Conservation (phyloP, 2,329 filamentous ascomycete species). For the Verticillium tricorpus region DNA sequence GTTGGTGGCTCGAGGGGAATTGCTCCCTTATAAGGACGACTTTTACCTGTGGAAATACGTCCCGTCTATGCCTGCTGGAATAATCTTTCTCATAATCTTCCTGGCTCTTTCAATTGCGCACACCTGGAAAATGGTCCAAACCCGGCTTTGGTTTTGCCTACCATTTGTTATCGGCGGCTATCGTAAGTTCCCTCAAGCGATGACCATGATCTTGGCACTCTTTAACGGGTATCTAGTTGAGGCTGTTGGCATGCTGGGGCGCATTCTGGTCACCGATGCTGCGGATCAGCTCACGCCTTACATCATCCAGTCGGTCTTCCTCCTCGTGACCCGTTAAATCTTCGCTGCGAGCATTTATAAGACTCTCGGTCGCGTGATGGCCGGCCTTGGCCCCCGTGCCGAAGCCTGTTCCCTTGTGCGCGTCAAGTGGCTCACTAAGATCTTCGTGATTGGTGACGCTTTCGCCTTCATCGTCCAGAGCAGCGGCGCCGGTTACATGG, state of each 20-base stretch:
- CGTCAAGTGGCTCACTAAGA: slow-evolving; percentile 37
- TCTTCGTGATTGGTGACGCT: slow-evolving; percentile 45
- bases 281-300: slow-evolving; percentile 25
- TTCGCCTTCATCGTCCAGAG: slow-evolving; percentile 32
- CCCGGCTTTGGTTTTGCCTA: too few relatives aligned
- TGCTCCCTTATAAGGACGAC: slow-evolving; percentile 9
- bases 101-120: slow-evolving; percentile 11
- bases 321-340: slow-evolving; percentile 31
- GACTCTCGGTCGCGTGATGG: slow-evolving; percentile 35
- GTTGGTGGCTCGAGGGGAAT: too few relatives aligned
- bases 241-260: too few relatives aligned
- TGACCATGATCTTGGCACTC: too few relatives aligned
- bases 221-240: too few relatives aligned
- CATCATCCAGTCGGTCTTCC: slow-evolving; percentile 32
- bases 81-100: slow-evolving; percentile 40
- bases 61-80: slow-evolving; percentile 37
- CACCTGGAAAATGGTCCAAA: slow-evolving; percentile 30
- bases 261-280: too few relatives aligned
- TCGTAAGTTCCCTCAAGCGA: too few relatives aligned
- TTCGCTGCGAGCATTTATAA: slow-evolving; percentile 42
- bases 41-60: slow-evolving; percentile 31
- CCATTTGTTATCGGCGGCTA: too few relatives aligned
- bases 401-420: slow-evolving; percentile 34
- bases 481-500: slow-evolving; percentile 14
- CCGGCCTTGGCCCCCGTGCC: slow-evolving; percentile 24